Evolutionary conservation across 2,329 filamentous ascomycete genomes (phyloP).

Genomic region (Cryphonectria naterciae): DNA sequence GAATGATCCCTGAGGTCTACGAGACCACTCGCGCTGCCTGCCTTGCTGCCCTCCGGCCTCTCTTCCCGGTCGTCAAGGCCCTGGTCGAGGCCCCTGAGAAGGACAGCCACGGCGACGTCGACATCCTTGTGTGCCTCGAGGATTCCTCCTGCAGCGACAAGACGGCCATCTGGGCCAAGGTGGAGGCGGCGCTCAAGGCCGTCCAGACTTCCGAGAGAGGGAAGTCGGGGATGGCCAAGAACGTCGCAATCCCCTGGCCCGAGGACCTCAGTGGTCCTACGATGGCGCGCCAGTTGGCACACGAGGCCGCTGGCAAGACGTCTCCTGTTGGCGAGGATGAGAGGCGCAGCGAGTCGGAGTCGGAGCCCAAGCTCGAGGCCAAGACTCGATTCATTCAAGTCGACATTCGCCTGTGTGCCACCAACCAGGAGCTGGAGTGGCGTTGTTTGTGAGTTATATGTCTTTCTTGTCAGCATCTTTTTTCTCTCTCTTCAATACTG

Average conservation of each 20-base stretch:
- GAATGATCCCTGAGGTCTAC: slow-evolving; percentile 67
- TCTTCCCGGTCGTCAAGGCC: slow-evolving; percentile 60
- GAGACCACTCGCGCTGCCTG: slow-evolving; percentile 50
- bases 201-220: slow-evolving; percentile 33
- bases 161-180: slow-evolving; percentile 31
- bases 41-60: slow-evolving; percentile 48
- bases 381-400: slow-evolving; percentile 63
- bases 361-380: not conserved
- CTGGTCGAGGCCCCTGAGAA: slow-evolving; percentile 74
- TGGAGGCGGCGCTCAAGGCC: slow-evolving; percentile 52
- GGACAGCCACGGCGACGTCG: slow-evolving; percentile 70
- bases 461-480: not conserved
- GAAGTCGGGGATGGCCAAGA: slow-evolving; percentile 33
- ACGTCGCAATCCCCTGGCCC: slow-evolving; percentile 62
- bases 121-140: slow-evolving; percentile 61
- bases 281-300: not conserved
- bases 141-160: not conserved
- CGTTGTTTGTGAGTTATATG: slow-evolving; percentile 53
- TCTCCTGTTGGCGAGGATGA: not conserved
- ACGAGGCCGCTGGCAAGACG: not conserved
- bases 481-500: not conserved
- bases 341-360: not conserved
- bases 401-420: slow-evolving; percentile 63
- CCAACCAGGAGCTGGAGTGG: slow-evolving; percentile 58
- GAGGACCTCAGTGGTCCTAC: slow-evolving; percentile 26